Evolutionary conservation across 1,284 basidiomycete species (phyloP), one percentile per base, ranked within the genome.

Genomic region (Pascua sp.): DNA sequence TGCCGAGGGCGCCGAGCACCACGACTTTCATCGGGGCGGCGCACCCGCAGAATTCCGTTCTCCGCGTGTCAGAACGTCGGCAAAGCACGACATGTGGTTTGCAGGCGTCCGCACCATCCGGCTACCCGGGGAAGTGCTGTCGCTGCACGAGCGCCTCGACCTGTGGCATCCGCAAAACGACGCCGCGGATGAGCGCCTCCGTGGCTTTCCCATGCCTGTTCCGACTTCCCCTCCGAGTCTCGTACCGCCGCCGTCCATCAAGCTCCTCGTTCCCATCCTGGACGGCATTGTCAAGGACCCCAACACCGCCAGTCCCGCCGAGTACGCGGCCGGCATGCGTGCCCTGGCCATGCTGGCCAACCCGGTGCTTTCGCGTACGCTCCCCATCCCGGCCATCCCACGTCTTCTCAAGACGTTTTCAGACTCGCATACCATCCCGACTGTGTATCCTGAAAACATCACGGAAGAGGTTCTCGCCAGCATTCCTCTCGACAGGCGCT

Each of bases 291-390:
- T 60, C 15, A 58, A 72, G 16, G 66, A 72, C 47, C 68, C 71
- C 5, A 46, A 42, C 11, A 56, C 13, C 3, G 49, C 56, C 8
- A 47, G 63, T 2, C 61, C 64, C 4, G 53, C 53, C 8, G 61
- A 70, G 18, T 74, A 69, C 46, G 64, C 65, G 1, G 55, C 69
- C 11, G 73, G 72, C 1, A 72, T 73, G 62, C 64, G 72, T 5
- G 77, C 76, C 10, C 62, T 75, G 8, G 76, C 75, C 16, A 74
- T 71, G 16, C 58, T 78, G 2, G 72, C 73, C 42, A 77, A 76
- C 59, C 73, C 76, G 1, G 68, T 78, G 1, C 57, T 76, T 1
- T 72, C 71, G 2, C 68, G 77, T 0, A 77, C 77, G 2, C 61
- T 77, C 0, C 77, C 77, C 5, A 67, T 75, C 11, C 60, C 68